Conservation (phyloP, 2,329 filamentous ascomycete genomes). For the Seiridium unicorne region DNA sequence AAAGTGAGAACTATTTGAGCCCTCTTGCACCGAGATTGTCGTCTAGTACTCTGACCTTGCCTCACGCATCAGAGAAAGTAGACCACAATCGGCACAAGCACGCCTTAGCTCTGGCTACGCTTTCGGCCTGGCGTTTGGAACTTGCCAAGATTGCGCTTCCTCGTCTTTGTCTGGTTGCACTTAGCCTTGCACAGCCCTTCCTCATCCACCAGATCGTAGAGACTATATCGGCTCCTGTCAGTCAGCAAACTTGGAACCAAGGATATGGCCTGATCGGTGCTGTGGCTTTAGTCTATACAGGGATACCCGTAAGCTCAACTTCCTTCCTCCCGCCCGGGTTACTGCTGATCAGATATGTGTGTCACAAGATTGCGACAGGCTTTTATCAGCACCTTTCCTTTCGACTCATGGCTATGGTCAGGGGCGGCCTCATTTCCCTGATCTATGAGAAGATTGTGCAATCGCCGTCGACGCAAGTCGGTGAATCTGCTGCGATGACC, state of each 20-base stretch:
- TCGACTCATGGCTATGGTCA: constrained; percentile 11
- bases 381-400: constrained; percentile 7
- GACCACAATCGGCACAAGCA: constrained; percentile 8
- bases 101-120: constrained; percentile 8
- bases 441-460: constrained; percentile 9
- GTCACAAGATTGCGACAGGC: constrained; percentile 3
- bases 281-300: constrained; percentile 8
- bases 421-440: constrained; percentile 8
- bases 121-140: constrained; percentile 11
- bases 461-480: background rate
- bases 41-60: background rate
- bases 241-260: background rate
- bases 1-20: background rate
- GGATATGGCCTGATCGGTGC: constrained; percentile 12
- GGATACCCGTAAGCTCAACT: constrained; percentile 5
- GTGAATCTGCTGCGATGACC: constrained; percentile 10
- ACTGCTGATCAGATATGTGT: constrained; percentile 6
- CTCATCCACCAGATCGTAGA: constrained; percentile 8
- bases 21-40: background rate
- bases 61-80: background rate
- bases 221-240: background rate
- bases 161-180: constrained; percentile 7
- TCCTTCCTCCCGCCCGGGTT: background rate
- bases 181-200: constrained; percentile 9
- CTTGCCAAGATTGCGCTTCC: constrained; percentile 7